Evolutionary conservation across 345 rosid genomes (phyloP), one percentile per base, ranked within the genome.

Genomic region (Lumnitzera racemosa): DNA sequence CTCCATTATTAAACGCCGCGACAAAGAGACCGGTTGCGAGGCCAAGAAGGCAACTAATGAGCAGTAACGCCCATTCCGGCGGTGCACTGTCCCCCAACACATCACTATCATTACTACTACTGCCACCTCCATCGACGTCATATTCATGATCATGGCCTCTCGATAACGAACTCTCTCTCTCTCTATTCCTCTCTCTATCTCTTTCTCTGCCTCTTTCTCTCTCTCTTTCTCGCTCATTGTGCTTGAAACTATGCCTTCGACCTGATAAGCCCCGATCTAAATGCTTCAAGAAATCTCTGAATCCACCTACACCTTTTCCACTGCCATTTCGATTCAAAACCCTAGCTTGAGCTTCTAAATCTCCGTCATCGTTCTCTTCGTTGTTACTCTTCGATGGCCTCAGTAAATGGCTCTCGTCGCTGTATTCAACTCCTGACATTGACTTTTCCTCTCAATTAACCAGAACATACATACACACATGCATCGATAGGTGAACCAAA

Each of bases 11-110:
- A 74, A 94, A 94, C 15, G 85, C 91, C n/a, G 99, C 96, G 4
- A 92, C 98, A 47, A 82, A 87, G 53, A 92, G 79, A 59, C 97
- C 98, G 25, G 96, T 81, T 59, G 96, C 94, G 23, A 92, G 89
- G 51, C 96, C 96, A 23, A 92, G 85, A 56, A 92, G 87, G 77
- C 96, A 87, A 2, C 97, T 88, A 57, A 94, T 75, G 46, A 94
- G 96, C 53, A 92, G 85, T 69, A 92, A 69, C 41, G 94, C 97
- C 96, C 99, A 89, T 56, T 92, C 97, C 16, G 98, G 98, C 53
- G 98, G 88, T 16, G 96, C 97, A 50, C 80, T 84, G 55, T 85
- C 95, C 7, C 74, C 88, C 12, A 87, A 73, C 25, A 73, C 83
- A 66, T 83, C 83, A 65, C 73, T 9, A 36, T 36, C 7, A 36